Conservation (phyloP, 768 basidiomycete genomes). For the Boletus rubroflammeus region DNA sequence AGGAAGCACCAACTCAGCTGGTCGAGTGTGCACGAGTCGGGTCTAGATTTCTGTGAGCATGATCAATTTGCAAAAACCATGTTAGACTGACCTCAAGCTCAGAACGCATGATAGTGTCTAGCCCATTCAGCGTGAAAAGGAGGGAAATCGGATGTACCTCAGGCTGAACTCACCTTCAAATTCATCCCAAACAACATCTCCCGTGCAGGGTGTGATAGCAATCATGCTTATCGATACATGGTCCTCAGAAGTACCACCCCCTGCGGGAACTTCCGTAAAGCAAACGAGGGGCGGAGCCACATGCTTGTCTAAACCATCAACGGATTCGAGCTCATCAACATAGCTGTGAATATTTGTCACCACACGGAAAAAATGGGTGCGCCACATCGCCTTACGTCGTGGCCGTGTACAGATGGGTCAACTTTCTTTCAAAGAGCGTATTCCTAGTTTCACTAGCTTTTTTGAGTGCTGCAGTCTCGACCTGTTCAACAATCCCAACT, state of each 20-base stretch:
- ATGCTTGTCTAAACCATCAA: conserved; percentile 56
- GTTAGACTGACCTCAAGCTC: conserved; percentile 71
- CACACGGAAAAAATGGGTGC: neutral
- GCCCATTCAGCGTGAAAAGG: conserved; percentile 3
- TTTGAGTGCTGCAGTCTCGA: conserved; percentile 87
- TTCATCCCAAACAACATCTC: conserved; percentile 91
- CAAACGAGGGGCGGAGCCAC: conserved; percentile 69
- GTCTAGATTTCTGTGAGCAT: conserved; percentile 51
- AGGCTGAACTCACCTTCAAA: conserved; percentile 66
- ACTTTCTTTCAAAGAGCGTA: conserved; percentile 64
- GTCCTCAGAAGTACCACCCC: conserved; percentile 13
- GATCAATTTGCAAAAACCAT: neutral
- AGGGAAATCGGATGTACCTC: neutral
- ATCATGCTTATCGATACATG: conserved; percentile 65
- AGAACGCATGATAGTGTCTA: conserved; percentile 79
- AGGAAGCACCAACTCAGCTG: conserved; percentile 76
- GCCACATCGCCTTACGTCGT: conserved; percentile 59
- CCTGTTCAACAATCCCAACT: conserved; percentile 80
- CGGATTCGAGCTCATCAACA: conserved; percentile 74
- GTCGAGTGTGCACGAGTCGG: conserved; percentile 78
- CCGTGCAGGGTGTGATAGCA: conserved; percentile 79
- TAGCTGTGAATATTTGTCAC: conserved; percentile 47
- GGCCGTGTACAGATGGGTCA: conserved; percentile 81
- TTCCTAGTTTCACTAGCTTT: conserved; percentile 75
- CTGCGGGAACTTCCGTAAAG: conserved; percentile 50